Percentiles rank a stretch among this genome's conserved stretches.
phyloP scores from a whole-genome alignment of 2,329 filamentous ascomycete genomes.

The Phoma sp. region DNA sequence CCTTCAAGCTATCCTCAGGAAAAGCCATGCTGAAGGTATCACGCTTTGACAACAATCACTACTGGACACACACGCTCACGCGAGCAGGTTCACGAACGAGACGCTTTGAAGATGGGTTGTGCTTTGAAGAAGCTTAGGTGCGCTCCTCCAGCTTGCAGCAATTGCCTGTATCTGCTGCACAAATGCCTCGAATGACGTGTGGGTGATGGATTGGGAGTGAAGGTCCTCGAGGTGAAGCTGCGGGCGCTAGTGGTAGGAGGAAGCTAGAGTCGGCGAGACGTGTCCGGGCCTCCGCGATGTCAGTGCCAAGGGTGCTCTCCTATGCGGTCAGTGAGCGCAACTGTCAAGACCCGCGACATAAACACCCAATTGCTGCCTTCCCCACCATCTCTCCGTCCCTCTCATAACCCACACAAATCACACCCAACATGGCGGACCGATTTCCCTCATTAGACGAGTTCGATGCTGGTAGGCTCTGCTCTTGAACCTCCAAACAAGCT shows the following conservation, averaged over 20 bases:
- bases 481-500: conserved; percentile 27
- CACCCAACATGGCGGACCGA: conserved; percentile 55
- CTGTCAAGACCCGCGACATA: conserved; percentile 12
- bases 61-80: conserved; percentile 28
- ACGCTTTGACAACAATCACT: conserved; percentile 26
- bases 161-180: conserved; percentile 16
- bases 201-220: conserved; percentile 20
- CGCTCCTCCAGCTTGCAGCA: conserved; percentile 12
- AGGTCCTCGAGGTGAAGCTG: conserved; percentile 25
- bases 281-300: conserved; percentile 19
- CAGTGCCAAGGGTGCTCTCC: conserved; percentile 9
- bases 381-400: conserved; percentile 1
- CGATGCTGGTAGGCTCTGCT: conserved; percentile 53
- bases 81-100: conserved; percentile 24
- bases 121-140: conserved; percentile 5
- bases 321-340: conserved; percentile 16
- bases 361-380: conserved; percentile 28
- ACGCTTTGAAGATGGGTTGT: conserved; percentile 1
- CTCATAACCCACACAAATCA: conserved; percentile 1
- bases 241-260: conserved; percentile 24
- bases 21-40: conserved; percentile 73
- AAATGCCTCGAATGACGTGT: conserved; percentile 29
- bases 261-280: conserved; percentile 26
- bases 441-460: conserved; percentile 61
- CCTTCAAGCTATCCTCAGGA: conserved; percentile 91